Conservation (phyloP, 2,329 filamentous ascomycete genomes). For the Dactylellina leptospora region DNA sequence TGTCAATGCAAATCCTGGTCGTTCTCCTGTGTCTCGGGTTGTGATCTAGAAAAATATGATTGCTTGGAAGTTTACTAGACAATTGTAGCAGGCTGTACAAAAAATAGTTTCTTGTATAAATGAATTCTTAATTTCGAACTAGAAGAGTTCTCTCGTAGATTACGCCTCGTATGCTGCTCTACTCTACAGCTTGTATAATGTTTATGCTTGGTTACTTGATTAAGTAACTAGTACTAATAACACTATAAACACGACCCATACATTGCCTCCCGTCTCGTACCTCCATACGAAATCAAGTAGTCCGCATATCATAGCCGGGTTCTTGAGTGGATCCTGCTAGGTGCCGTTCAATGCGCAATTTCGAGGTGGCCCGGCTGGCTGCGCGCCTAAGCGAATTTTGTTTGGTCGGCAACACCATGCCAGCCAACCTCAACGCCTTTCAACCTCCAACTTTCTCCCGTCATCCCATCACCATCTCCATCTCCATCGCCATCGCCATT, state of each 20-base stretch:
- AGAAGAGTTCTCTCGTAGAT: too few species aligned
- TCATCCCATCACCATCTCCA: conserved; percentile 15
- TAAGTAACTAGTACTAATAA: too few species aligned
- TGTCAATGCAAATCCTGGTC: background rate
- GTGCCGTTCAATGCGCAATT: conserved; percentile 14
- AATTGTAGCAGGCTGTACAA: conserved; percentile 52
- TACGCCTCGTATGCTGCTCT: too few species aligned
- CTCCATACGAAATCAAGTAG: too few species aligned
- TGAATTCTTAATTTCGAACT: conserved; percentile 26
- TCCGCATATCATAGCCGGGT: too few species aligned
- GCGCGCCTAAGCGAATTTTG: conserved; percentile 43
- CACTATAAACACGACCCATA: too few species aligned
- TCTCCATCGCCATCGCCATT: conserved; percentile 13
- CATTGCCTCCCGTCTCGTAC: too few species aligned
- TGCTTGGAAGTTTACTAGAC: conserved; percentile 38
- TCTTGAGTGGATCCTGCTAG: conserved; percentile 1
- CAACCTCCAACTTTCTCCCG: conserved; percentile 16
- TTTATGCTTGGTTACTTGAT: too few species aligned
- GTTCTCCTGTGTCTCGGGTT: conserved; percentile 15
- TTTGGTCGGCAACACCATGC: conserved; percentile 27
- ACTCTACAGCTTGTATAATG: too few species aligned
- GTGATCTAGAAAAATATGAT: conserved; percentile 32
- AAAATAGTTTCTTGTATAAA: conserved; percentile 52
- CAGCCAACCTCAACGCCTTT: background rate
- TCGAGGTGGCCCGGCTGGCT: conserved; percentile 17